These are phyloP conservation scores for Termitomyces sp. DNA, from an alignment of 768 basidiomycete species.

Conservation along the genomic window DNA sequence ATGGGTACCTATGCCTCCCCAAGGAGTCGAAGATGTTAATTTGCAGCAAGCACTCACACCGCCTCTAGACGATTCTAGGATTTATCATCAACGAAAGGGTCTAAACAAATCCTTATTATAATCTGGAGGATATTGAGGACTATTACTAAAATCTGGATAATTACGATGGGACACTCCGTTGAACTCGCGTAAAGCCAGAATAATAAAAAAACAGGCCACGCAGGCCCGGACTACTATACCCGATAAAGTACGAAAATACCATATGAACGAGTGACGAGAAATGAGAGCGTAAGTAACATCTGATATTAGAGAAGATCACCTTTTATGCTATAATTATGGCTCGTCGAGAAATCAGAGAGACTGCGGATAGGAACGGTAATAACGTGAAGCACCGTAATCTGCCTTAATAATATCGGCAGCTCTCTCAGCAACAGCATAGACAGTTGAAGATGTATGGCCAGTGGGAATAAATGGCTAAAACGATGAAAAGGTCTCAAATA, in stretches of 20 bases:
- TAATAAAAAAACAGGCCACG: no score
- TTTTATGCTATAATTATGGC: no score
- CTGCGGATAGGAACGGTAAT: neutral
- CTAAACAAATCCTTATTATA: neutral
- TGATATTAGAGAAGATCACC: no score
- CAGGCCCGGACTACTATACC: no score
- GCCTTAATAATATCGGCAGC: slow-evolving; percentile 20
- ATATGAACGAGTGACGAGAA: neutral
- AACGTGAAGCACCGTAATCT: neutral
- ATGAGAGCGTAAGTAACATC: no score
- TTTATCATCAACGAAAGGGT: neutral
- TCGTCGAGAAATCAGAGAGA: neutral
- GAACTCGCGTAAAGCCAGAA: no score
- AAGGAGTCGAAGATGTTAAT: neutral
- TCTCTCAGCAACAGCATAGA: slow-evolving; percentile 18
- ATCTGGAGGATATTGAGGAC: neutral
- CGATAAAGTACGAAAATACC: no score
- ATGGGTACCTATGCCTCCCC: slow-evolving; percentile 1
- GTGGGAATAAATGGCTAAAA: slow-evolving; percentile 18
- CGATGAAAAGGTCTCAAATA: neutral
- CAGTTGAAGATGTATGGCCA: slow-evolving; percentile 15
- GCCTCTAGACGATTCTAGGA: slow-evolving; percentile 2
- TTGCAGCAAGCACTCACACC: slow-evolving; percentile 8
- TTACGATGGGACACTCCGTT: no score
- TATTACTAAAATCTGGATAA: no score